Conservation (phyloP, 345 rosid species). For the Citrus trifoliata region DNA sequence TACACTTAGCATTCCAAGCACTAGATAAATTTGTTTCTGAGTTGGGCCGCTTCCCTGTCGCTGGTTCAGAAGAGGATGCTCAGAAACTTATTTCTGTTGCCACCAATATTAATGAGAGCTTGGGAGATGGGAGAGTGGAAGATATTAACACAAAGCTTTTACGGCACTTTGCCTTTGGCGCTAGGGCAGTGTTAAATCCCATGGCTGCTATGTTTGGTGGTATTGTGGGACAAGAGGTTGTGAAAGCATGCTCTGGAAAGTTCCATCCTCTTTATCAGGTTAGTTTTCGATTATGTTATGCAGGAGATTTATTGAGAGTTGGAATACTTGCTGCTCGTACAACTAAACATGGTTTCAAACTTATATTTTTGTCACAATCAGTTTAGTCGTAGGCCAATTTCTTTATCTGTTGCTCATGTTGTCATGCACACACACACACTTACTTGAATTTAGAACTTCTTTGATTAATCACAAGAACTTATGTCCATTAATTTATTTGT, state of each 20-base stretch:
- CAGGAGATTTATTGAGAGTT: not conserved
- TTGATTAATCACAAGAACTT: not conserved
- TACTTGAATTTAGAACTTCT: not conserved
- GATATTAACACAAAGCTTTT: constrained; percentile 77
- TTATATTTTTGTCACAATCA: not conserved
- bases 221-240: constrained; percentile 96
- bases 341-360: not conserved
- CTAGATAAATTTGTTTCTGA: constrained; percentile 72
- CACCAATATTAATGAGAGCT: constrained; percentile 52
- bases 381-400: not conserved
- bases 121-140: constrained; percentile 70
- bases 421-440: not conserved
- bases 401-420: not conserved
- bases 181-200: constrained; percentile 94
- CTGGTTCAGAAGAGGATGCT: constrained; percentile 95
- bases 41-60: constrained; percentile 70
- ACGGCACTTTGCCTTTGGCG: constrained; percentile 85
- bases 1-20: constrained; percentile 94
- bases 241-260: constrained; percentile 98
- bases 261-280: constrained; percentile 98
- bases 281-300: constrained; percentile 2
- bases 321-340: not conserved
- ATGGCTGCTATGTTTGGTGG: constrained; percentile 99
- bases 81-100: constrained; percentile 69
- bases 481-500: not conserved